Conservation (phyloP, 1,284 basidiomycete genomes). For the Moesziomyces sp. region DNA sequence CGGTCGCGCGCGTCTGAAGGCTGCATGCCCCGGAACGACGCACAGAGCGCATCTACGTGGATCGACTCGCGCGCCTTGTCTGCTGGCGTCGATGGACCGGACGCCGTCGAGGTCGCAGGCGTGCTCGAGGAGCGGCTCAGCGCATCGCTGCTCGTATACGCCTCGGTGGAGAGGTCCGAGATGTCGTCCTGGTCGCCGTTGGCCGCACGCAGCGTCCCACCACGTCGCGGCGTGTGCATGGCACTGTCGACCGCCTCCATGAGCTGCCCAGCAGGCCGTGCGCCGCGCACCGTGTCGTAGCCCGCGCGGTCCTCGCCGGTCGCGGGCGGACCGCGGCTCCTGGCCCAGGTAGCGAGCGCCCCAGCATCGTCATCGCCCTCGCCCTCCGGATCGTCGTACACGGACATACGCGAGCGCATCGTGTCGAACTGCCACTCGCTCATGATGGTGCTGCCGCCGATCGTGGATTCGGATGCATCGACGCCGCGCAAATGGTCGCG, state of each 20-base stretch:
- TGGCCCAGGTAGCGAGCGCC: conserved; percentile 48
- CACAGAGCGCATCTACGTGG: conserved; percentile 51
- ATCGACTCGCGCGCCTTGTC: conserved; percentile 45
- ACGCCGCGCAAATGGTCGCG: conserved; percentile 49
- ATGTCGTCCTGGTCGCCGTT: conserved; percentile 35
- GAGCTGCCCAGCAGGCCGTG: conserved; percentile 52
- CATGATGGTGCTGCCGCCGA: conserved; percentile 73
- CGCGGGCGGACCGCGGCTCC: conserved; percentile 54
- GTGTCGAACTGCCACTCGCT: conserved; percentile 98
- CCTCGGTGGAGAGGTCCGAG: conserved; percentile 39
- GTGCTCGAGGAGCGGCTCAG: conserved; percentile 46
- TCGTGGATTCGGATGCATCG: conserved; percentile 38
- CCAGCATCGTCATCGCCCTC: conserved; percentile 69
- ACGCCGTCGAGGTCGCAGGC: conserved; percentile 53
- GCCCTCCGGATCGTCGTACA: conserved; percentile 71
- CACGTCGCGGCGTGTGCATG: conserved; percentile 36
- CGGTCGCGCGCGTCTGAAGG: conserved; percentile 24
- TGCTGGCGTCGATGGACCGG: conserved; percentile 37
- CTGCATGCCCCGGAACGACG: conserved; percentile 53
- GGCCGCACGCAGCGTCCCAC: conserved; percentile 26
- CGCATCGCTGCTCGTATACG: conserved; percentile 38
- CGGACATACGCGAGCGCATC: conserved; percentile 74
- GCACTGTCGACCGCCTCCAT: conserved; percentile 52
- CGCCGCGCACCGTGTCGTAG: conserved; percentile 53
- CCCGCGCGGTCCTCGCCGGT: conserved; percentile 67